Conservation (phyloP, 2,329 filamentous ascomycete genomes). For the Teratosphaeria zuluensis region DNA sequence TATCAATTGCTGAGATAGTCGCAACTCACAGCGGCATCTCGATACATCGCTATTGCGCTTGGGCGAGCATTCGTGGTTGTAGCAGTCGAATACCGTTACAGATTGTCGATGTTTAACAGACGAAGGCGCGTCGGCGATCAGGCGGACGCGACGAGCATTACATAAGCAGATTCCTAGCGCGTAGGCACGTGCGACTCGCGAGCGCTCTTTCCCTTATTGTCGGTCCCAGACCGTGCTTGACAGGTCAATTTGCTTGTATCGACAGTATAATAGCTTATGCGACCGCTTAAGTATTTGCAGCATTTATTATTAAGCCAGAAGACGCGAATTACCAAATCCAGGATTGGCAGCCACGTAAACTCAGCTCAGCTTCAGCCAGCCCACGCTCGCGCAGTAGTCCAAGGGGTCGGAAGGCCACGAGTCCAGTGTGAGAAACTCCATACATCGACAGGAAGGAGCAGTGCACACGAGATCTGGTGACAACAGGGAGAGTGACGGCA, state of each 20-base stretch:
- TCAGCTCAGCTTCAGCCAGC: background rate
- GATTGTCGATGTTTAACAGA: background rate
- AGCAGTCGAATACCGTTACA: background rate
- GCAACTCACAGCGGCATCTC: conserved; percentile 23
- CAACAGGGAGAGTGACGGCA: background rate
- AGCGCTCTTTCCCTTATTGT: background rate
- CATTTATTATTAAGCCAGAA: background rate
- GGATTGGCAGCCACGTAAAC: background rate
- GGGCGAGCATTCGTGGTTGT: background rate
- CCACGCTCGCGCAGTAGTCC: background rate
- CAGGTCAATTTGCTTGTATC: no score
- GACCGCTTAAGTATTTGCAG: background rate
- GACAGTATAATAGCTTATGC: background rate
- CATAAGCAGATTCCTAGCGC: background rate
- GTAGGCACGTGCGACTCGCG: background rate
- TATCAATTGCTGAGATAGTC: conserved; percentile 1
- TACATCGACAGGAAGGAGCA: background rate
- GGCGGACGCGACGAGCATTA: background rate
- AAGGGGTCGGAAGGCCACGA: background rate
- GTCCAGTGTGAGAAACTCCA: background rate
- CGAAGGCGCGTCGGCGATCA: background rate
- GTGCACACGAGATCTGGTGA: background rate
- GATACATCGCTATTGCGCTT: conserved; percentile 3
- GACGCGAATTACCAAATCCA: no score
- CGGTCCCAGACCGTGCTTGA: background rate